phyloP scores from a whole-genome alignment of 2,329 filamentous ascomycete genomes.

The Sclerotinia glacialis region DNA sequence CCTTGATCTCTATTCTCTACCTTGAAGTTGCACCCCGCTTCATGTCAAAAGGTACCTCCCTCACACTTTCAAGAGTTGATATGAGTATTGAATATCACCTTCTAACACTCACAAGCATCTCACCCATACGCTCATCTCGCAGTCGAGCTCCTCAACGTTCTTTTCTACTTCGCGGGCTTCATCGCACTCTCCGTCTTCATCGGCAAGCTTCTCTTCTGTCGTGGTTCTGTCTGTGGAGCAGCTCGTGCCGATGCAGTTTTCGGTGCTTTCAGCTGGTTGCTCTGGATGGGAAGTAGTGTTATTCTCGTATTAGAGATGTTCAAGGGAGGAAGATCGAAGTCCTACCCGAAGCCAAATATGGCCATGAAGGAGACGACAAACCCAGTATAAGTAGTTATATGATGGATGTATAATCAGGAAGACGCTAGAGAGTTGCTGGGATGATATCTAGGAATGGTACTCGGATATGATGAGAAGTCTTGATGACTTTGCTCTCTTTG shows the following conservation, averaged over 20 bases:
- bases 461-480: slow-evolving; percentile 11
- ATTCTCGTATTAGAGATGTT: slow-evolving; percentile 50
- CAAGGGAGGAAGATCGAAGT: slow-evolving; percentile 40
- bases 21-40: slow-evolving; percentile 51
- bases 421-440: not conserved
- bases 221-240: slow-evolving; percentile 54
- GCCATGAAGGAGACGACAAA: slow-evolving; percentile 35
- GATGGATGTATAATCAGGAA: too few relatives aligned
- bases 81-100: not conserved
- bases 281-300: slow-evolving; percentile 51
- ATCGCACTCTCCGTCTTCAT: slow-evolving; percentile 58
- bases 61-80: not conserved
- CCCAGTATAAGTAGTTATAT: slow-evolving; percentile 7
- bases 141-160: slow-evolving; percentile 51
- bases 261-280: slow-evolving; percentile 51
- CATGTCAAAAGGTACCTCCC: slow-evolving; percentile 32
- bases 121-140: slow-evolving; percentile 50
- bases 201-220: slow-evolving; percentile 54
- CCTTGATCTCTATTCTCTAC: slow-evolving; percentile 54
- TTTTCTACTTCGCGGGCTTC: slow-evolving; percentile 60
- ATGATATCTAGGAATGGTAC: not conserved
- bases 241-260: slow-evolving; percentile 55
- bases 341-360: slow-evolving; percentile 32
- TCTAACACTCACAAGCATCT: slow-evolving; percentile 39
- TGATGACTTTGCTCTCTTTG: slow-evolving; percentile 12